Evolutionary conservation across 2,329 filamentous ascomycete genomes (phyloP), one percentile per base, ranked within the genome.

Genomic region (Myriosclerotinia curreyana): DNA sequence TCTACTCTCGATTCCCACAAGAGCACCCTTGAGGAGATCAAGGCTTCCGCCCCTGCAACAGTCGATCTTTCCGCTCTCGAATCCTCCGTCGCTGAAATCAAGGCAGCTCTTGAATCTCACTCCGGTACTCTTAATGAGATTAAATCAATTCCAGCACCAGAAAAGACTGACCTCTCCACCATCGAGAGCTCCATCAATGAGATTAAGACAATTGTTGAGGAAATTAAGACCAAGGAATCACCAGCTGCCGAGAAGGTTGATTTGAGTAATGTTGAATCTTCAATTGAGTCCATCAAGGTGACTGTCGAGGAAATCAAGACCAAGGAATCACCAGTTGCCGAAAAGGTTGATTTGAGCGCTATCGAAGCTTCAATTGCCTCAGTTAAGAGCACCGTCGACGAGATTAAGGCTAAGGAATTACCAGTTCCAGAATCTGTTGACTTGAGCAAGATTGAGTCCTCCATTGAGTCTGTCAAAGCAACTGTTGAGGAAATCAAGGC

Each of bases 221-320:
- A 71, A 36, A 65, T 72, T 14, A 71, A 71, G 55, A 34, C 62
- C 20, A 66, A 62, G 15, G 67, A 68, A 25, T 36, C 61, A 42
- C 62, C 66, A 14, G 52, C 36, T 34, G 36, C 65, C 5, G 64
- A 68, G 38, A 65, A 66, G 51, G 58, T 66, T n/a, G 69, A 70
- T 56, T 31, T 70, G 15, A 54, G 65, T 22, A 25, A 17, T 15
- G 31, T 70, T 14, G 66, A 70, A 28, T 40, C 55, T 14, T 66
- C 61, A 5, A 59, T 63, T 42, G 53, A 59, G 7, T 46, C 48
- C 11, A 52, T 60, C 34, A 64, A 65, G 25, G 51, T 20, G 42
- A 63, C 64, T 20, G 52, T 71, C 6, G 55, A 58, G n/a, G 68
- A 70, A 31, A 68, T 71, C 25, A 71, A 71, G 58, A 46, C 66